phyloP scores from a whole-genome alignment of 129 eudicot genomes.

The Tagetes patula region DNA sequence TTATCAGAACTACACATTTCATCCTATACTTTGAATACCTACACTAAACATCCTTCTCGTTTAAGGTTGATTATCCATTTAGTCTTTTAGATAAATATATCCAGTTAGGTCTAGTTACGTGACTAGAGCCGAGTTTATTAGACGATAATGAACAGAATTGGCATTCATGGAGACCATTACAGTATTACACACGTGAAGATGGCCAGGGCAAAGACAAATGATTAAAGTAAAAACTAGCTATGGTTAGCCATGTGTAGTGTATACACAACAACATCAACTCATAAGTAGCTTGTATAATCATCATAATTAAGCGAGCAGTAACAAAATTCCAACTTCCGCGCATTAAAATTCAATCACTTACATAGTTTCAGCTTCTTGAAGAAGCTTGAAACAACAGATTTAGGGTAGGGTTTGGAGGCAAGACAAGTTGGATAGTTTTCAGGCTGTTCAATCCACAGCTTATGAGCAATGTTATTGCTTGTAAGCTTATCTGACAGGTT shows the following conservation, averaged over 20 bases:
- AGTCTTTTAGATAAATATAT: too few relatives aligned
- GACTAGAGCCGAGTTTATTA: too few relatives aligned
- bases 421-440: constrained; percentile 87
- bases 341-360: constrained; percentile 50
- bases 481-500: constrained; percentile 76
- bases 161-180: too few relatives aligned
- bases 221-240: not conserved
- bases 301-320: not conserved
- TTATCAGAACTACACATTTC: too few relatives aligned
- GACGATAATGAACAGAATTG: too few relatives aligned
- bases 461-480: constrained; percentile 66
- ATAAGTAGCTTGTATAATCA: constrained; percentile 21
- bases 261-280: constrained; percentile 16
- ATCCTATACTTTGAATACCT: too few relatives aligned
- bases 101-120: too few relatives aligned
- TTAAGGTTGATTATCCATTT: too few relatives aligned
- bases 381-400: constrained; percentile 65
- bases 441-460: constrained; percentile 94
- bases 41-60: too few relatives aligned
- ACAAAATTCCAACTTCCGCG: constrained; percentile 6
- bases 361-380: constrained; percentile 85
- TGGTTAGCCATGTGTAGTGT: constrained; percentile 9
- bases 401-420: constrained; percentile 91
- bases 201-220: not conserved
- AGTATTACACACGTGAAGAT: too few relatives aligned